These are phyloP conservation scores for Vitis hybrid DNA, from an alignment of 177 flowering plant genomes.

Conservation along the genomic window DNA sequence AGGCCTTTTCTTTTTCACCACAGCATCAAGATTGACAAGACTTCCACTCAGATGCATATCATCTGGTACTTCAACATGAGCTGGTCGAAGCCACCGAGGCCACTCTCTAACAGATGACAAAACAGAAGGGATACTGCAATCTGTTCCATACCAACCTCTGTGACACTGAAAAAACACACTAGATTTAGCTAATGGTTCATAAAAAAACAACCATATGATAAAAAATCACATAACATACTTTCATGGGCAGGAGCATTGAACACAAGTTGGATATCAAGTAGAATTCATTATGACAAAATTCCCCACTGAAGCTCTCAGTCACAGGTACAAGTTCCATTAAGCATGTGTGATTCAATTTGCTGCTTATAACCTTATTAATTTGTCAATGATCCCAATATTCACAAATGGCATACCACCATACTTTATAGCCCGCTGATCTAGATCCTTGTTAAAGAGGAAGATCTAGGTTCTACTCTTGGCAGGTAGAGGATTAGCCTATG, in stretches of 20 bases:
- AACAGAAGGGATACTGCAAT: slow-evolving; percentile 91
- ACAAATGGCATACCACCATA: too few species aligned
- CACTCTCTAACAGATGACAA: slow-evolving; percentile 64
- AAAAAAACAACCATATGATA: slow-evolving; percentile 1
- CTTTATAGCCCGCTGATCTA: too few species aligned
- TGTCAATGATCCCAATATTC: neutral
- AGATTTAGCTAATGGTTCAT: slow-evolving; percentile 9
- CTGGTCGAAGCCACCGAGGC: slow-evolving; percentile 97
- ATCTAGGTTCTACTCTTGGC: too few species aligned
- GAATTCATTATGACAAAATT: too few species aligned
- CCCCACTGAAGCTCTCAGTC: neutral
- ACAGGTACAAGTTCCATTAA: neutral
- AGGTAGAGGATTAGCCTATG: too few species aligned
- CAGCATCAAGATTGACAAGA: slow-evolving; percentile 48
- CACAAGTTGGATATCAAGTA: too few species aligned
- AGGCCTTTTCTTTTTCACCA: slow-evolving; percentile 84
- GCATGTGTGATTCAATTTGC: neutral
- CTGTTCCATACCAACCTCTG: slow-evolving; percentile 89
- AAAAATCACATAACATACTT: neutral
- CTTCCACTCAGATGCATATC: slow-evolving; percentile 24
- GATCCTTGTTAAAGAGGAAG: too few species aligned
- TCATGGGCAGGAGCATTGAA: too few species aligned
- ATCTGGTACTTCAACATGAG: slow-evolving; percentile 63
- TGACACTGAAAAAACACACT: slow-evolving; percentile 56
- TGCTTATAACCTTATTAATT: slow-evolving; percentile 1